Evolutionary conservation across 805 yeast species (phyloP), one percentile per base, ranked within the genome.

Genomic region (Suhomyces canberraensis): DNA sequence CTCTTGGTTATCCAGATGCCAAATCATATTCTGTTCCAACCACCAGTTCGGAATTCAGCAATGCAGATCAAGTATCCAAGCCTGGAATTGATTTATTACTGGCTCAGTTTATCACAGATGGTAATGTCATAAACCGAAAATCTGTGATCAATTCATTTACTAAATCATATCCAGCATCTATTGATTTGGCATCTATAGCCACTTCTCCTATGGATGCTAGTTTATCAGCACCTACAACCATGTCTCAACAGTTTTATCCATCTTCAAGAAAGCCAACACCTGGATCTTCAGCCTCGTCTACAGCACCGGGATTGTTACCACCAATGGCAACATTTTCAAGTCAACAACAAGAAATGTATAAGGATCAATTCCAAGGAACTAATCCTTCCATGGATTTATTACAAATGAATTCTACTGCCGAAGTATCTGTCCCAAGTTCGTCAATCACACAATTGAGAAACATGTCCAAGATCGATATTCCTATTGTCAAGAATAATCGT

Each of bases 131-230:
- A 19, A 16, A 9, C 7, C 18, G 17, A 13, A 16, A 11, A 4
- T 8, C 15, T 5, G 4, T 20, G 25, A 32, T 42, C 22, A 33
- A 44, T 29, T 28, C 48, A 13, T 50, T 49, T 40, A 45, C 54
- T 14, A 60, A 58, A 40, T 75, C 81, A 8, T 70, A 71, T 40
- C 75, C 71, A 11, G 70, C 80, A 3, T 67, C 78, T 7, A 64
- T 74, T 22, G 78, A 78, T 49, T 58, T 79, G 35, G 73, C 79
- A n/a, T 67, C 75, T 19, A 74, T 75, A 39, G 76, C 79, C n/a
- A 44, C 54, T 14, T 40, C 54, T 33, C 55, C 54, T 17, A 30
- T 43, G 36, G 43, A 44, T 25, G 42, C 39, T 20, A 35, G 41
- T 11, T 29, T 42, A 21, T 34, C 47, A 14, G 42, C 44, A 8